These are phyloP conservation scores for Medicago arabica DNA, from an alignment of 306 rosid species.

Conservation along the genomic window DNA sequence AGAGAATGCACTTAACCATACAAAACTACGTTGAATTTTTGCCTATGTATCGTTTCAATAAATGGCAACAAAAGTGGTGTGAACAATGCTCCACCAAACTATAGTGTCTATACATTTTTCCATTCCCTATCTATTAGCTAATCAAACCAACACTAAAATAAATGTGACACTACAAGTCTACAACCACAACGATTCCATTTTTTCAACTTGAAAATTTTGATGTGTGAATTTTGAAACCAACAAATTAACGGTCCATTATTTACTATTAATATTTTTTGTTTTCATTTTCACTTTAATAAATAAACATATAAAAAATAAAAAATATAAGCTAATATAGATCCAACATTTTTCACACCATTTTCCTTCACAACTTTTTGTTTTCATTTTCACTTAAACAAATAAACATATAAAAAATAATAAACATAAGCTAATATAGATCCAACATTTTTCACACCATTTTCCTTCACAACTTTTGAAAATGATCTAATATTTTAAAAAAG, in stretches of 20 bases:
- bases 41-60: slow-evolving; percentile 31
- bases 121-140: slow-evolving; percentile 34
- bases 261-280: too few species aligned
- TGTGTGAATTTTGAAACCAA: slow-evolving; percentile 50
- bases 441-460: too few species aligned
- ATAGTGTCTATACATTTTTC: slow-evolving; percentile 10
- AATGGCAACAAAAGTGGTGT: slow-evolving; percentile 35
- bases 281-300: too few species aligned
- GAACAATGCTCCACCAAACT: slow-evolving; percentile 37
- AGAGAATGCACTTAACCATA: slow-evolving; percentile 18
- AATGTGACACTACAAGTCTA: slow-evolving; percentile 31
- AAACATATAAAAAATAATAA: too few species aligned
- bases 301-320: too few species aligned
- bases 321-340: too few species aligned
- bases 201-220: slow-evolving; percentile 27
- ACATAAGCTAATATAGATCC: too few species aligned
- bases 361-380: too few species aligned
- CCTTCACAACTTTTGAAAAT: too few species aligned
- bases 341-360: too few species aligned
- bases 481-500: too few species aligned
- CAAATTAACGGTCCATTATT: slow-evolving; percentile 29
- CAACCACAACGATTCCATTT: slow-evolving; percentile 25
- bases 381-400: too few species aligned
- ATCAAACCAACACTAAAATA: slow-evolving; percentile 25
- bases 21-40: slow-evolving; percentile 15